phyloP scores from a whole-genome alignment of 2,329 filamentous ascomycete species.

The Coniochaeta prunicola region DNA sequence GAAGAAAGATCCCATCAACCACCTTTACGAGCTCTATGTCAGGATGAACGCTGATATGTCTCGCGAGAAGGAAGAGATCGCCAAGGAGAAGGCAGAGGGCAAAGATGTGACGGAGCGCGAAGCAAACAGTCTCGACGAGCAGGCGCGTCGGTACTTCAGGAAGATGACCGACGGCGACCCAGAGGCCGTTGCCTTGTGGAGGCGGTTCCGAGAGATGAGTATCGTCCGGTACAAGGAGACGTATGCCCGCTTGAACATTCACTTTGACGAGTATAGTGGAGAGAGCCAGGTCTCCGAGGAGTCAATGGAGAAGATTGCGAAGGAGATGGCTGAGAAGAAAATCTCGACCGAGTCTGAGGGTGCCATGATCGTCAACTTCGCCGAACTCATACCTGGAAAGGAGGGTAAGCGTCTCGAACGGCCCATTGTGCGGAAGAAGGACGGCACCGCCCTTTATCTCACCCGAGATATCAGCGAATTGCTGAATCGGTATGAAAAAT shows the following conservation, averaged over 20 bases:
- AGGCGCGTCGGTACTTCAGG: constrained; percentile 66
- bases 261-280: constrained; percentile 66
- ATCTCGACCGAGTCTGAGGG: constrained; percentile 66
- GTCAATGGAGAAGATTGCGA: constrained; percentile 57
- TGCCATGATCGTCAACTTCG: constrained; percentile 65
- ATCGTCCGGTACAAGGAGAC: constrained; percentile 61
- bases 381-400: constrained; percentile 59
- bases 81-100: constrained; percentile 45
- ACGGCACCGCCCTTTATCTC: constrained; percentile 70
- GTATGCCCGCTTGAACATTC: constrained; percentile 63
- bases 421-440: constrained; percentile 64
- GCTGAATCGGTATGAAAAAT: constrained; percentile 54
- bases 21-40: constrained; percentile 77
- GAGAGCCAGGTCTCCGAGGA: constrained; percentile 66
- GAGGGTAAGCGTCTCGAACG: constrained; percentile 62
- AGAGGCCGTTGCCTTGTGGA: constrained; percentile 54
- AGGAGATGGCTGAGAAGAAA: constrained; percentile 54
- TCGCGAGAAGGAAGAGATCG: constrained; percentile 60
- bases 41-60: constrained; percentile 63
- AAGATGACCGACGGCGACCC: constrained; percentile 63
- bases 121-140: constrained; percentile 59
- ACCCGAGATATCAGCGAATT: constrained; percentile 73
- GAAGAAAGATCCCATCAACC: constrained; percentile 67
- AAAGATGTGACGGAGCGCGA: constrained; percentile 42
- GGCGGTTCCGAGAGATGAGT: constrained; percentile 58